These are phyloP conservation scores for Amauroascus verrucosus DNA, from an alignment of 2,329 filamentous ascomycete species.

Conservation along the genomic window DNA sequence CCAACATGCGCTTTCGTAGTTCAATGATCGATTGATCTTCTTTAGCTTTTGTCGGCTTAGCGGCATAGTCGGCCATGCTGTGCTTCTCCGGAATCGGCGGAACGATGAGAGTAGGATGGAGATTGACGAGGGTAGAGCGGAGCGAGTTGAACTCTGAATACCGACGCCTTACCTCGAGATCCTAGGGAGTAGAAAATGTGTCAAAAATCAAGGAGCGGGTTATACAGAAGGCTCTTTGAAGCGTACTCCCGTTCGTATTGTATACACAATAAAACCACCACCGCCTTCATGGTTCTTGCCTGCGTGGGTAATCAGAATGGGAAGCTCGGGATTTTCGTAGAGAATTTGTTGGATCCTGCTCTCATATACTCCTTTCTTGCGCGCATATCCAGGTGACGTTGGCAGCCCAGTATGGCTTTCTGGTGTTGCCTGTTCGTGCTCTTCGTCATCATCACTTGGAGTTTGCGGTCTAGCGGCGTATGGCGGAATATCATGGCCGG, in stretches of 20 bases:
- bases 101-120: conserved; percentile 91
- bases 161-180: conserved; percentile 84
- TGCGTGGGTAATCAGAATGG: conserved; percentile 85
- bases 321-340: conserved; percentile 82
- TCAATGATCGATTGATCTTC: conserved; percentile 97
- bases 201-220: background rate
- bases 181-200: conserved; percentile 43
- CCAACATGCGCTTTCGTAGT: conserved; percentile 89
- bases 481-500: conserved; percentile 55
- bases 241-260: conserved; percentile 81
- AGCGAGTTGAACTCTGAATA: conserved; percentile 96
- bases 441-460: conserved; percentile 35
- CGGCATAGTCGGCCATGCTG: conserved; percentile 95
- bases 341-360: conserved; percentile 96
- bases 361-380: conserved; percentile 78
- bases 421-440: conserved; percentile 5
- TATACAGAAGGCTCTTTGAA: background rate
- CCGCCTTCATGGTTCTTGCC: conserved; percentile 91
- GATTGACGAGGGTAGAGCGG: conserved; percentile 72
- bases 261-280: conserved; percentile 92
- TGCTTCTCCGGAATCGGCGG: conserved; percentile 98
- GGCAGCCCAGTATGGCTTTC: conserved; percentile 38
- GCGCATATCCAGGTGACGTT: conserved; percentile 41
- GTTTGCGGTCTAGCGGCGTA: conserved; percentile 42
- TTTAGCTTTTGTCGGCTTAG: conserved; percentile 94